Base-by-base conservation (phyloP, 2,329 filamentous ascomycete genomes). In the Colletotrichum graminicola region DNA sequence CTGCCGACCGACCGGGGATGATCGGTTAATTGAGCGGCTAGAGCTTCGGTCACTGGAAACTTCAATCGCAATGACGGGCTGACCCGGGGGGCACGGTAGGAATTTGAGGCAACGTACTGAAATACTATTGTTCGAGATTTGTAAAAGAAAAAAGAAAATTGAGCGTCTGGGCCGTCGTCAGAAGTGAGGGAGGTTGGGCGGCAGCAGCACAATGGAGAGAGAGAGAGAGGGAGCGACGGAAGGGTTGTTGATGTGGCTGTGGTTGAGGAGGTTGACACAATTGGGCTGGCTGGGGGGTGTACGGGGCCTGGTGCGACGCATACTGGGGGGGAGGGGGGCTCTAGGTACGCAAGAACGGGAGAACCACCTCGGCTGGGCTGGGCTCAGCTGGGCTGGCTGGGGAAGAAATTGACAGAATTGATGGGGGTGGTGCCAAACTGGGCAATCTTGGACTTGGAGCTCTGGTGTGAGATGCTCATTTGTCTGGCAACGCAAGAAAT, bases 1-100 rank as follows among this genome's bases (percentile, higher is more conserved):
- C 62, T 71, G 56, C 74, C 78, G 14, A 75, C 71, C 29, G 72
- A 67, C 68, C 43, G 57, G 55, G 66, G 60, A 45, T 47, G 56
- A 56, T 57, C 62, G 62, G 56, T 71, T 56, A 70, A 66, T 72
- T 71, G 61, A 49, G 56, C 67, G 36, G 62, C 60, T 43, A 51
- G 60, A 69, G 69, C 69, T 69, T 60, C 29, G 39, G 29, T 32
- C 57, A 54, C 34, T 57, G 65, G 47, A 69, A 29, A 59, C 54
- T 36, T 63, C 66, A 64, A 72, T 72, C 64, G 60, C 69, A 67
- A 64, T 41, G 57, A 41, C 59, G 54, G 49, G 39, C 55, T n/a
- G 36, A 43, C 21, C 34, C 8, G 21, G 18, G n/a, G 29, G 29
- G 43, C 49, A 21, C n/a, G 7, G 16, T 23, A 32, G 16, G 39